Evolutionary conservation across 306 rosid genomes (phyloP).

Genomic region (Boehmeria nivea): DNA sequence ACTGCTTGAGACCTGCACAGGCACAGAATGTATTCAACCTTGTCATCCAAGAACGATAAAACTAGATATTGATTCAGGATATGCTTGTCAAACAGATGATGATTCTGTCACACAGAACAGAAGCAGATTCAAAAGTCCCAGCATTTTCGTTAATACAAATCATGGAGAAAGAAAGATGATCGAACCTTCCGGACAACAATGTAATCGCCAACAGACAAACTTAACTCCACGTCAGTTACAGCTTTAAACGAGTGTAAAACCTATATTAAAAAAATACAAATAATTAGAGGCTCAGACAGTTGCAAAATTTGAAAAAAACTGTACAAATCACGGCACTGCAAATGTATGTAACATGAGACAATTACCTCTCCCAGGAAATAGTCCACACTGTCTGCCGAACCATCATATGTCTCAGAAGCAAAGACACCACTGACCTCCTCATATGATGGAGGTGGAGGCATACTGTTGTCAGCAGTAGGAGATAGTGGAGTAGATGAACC

Average conservation of each 20-base stretch:
- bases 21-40: no score
- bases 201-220: slow-evolving; percentile 64
- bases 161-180: not conserved
- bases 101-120: no score
- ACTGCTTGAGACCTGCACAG: slow-evolving; percentile 58
- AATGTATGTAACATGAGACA: not conserved
- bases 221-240: slow-evolving; percentile 73
- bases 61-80: no score
- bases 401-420: slow-evolving; percentile 61
- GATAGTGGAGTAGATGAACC: slow-evolving; percentile 51
- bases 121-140: not conserved
- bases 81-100: no score
- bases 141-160: not conserved
- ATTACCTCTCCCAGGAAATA: slow-evolving; percentile 86
- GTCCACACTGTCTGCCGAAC: slow-evolving; percentile 52
- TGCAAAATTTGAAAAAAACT: not conserved
- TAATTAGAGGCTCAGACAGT: not conserved
- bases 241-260: slow-evolving; percentile 61
- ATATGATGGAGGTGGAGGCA: slow-evolving; percentile 82
- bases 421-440: slow-evolving; percentile 65
- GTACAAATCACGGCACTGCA: not conserved
- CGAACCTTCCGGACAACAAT: slow-evolving; percentile 68
- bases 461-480: slow-evolving; percentile 35
- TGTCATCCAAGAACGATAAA: no score
- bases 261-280: slow-evolving; percentile 23